Evolutionary conservation across 805 yeast genomes (phyloP), one percentile per base, ranked within the genome.

Genomic region (Schwanniomyces pseudopolymorphus): DNA sequence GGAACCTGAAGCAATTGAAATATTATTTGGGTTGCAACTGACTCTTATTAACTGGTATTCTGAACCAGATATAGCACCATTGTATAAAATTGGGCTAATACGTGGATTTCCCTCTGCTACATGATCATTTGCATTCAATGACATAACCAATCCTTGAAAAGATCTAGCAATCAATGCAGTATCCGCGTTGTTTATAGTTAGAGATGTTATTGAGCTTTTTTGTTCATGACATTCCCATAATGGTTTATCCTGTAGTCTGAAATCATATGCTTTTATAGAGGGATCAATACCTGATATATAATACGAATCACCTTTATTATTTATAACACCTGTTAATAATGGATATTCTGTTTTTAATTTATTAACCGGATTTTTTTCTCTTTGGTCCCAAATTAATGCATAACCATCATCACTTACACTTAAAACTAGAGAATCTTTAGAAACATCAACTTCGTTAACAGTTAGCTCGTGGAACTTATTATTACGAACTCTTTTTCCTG

Each of bases 211-310:
- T 4, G 80, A 63, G 40, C 80, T 86, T 5, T 64, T 57, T 79
- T 45, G 70, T 28, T 42, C 72, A 54, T 42, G 67, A 62, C 55
- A 78, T 64, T 44, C 63, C 80, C 85, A 83, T 7, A 76, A 37
- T 0, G 78, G 73, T 5, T 54, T 47, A 0, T 66, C 64, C 4
- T 68, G 46, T 3, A 69, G 61, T 44, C 89, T 63, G 6, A 79
- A 41, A 56, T 88, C 95, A 66, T 77, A 84, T 2, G 81, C 84
- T 36, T 67, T 58, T 0, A 88, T 73, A 0, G 72, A 66, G 1
- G 89, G 85, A 51, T 88, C 92, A 2, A 88, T 77, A 0, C 96
- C 96, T 0, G 84, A 69, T 4, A 80, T 71, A 53, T 72, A 87
- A 3, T 85, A 54, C 11, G 67, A 62, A 13, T 65, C 60, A 1